Conservation (phyloP, 2,329 filamentous ascomycete genomes). For the Colletotrichum plurivorum region DNA sequence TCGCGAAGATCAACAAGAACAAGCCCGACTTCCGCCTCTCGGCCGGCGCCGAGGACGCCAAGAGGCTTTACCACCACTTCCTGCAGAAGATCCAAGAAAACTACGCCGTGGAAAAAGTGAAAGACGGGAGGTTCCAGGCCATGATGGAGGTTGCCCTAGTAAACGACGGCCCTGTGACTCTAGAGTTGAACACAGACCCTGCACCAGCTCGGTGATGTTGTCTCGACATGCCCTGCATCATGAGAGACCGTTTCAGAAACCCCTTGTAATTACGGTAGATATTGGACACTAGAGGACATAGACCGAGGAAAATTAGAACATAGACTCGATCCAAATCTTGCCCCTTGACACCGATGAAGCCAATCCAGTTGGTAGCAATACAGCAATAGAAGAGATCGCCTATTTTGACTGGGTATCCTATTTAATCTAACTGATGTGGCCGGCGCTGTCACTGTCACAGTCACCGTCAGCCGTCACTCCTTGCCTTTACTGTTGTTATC, state of each 20-base stretch:
- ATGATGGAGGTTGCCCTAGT: conserved; percentile 98
- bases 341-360: too few relatives aligned
- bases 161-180: conserved; percentile 77
- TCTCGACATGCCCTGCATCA: not conserved
- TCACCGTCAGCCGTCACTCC: too few relatives aligned
- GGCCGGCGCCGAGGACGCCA: conserved; percentile 82
- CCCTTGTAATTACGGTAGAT: not conserved
- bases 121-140: conserved; percentile 96
- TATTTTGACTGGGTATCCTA: too few relatives aligned
- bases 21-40: conserved; percentile 97
- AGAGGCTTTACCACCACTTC: conserved; percentile 87
- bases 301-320: not conserved
- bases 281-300: not conserved
- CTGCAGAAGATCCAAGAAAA: conserved; percentile 80
- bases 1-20: conserved; percentile 93
- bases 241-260: not conserved
- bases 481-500: too few relatives aligned
- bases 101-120: conserved; percentile 82
- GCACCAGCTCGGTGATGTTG: not conserved
- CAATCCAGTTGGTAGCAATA: too few relatives aligned
- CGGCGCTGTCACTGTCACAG: too few relatives aligned
- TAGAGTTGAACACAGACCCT: conserved; percentile 27
- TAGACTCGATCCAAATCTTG: too few relatives aligned
- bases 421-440: too few relatives aligned
- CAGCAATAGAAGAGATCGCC: too few relatives aligned